Percentiles rank a stretch among this genome's conserved stretches.
These are phyloP conservation scores for Tricholoma bakamatsutake DNA, from an alignment of 768 basidiomycete species.

Conservation along the genomic window DNA sequence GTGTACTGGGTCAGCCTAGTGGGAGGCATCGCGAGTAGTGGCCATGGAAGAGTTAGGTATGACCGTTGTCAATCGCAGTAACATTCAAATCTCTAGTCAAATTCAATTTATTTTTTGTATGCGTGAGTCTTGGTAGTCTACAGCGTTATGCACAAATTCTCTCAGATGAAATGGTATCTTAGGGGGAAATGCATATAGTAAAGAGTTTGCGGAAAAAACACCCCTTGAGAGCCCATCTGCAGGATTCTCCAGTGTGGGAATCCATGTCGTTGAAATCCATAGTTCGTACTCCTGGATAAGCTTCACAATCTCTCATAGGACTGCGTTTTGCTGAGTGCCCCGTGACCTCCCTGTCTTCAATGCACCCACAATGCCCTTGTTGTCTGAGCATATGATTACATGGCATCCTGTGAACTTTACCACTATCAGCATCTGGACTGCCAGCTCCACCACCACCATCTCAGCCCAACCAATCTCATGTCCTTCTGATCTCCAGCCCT, in stretches of 20 bases:
- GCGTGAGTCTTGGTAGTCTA: neutral
- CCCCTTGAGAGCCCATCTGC: neutral
- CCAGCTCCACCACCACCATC: constrained; percentile 34
- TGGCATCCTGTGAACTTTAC: too few relatives aligned
- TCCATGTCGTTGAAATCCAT: neutral
- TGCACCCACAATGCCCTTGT: constrained; percentile 11
- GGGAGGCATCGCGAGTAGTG: neutral
- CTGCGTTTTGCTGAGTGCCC: constrained; percentile 22
- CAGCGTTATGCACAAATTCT: neutral
- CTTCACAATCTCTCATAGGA: constrained; percentile 11
- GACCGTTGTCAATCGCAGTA: neutral
- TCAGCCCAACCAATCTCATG: constrained; percentile 37
- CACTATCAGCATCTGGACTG: constrained; percentile 25
- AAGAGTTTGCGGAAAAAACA: neutral
- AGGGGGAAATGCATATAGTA: neutral
- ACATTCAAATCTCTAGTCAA: neutral
- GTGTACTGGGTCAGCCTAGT: neutral
- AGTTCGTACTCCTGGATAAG: neutral
- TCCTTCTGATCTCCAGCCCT: constrained; percentile 19
- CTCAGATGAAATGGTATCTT: neutral
- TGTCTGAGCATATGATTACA: too few relatives aligned
- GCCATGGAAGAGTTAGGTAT: neutral
- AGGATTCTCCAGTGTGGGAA: neutral
- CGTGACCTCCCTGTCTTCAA: constrained; percentile 19
- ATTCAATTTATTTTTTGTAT: neutral